Evolutionary conservation across 2,329 filamentous ascomycete species (phyloP), one percentile per base, ranked within the genome.

Genomic region (Colletotrichum cuscutae): DNA sequence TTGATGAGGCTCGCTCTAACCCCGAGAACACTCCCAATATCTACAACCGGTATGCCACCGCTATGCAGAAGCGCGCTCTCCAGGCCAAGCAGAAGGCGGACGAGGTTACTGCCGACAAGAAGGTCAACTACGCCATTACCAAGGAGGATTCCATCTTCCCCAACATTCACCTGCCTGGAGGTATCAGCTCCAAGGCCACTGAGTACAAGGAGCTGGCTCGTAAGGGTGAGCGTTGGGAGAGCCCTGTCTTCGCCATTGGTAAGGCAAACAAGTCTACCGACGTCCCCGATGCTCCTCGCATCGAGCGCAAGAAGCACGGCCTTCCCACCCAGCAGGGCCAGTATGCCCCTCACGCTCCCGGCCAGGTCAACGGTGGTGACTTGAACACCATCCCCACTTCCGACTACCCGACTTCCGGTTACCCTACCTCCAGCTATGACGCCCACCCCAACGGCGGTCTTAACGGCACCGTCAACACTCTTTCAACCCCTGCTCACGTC

Each of bases 151-250:
- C 94, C 76, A 94, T 90, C 76, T 98, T 99, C 92, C 93, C 94
- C 79, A 87, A 96, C 80, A 92, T 99, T 80, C 89, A 92, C 70
- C 88, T 99, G 6, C 95, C 95, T 30, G 94, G 94, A 37, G 95
- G 95, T 68, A 96, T 98, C 81, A 97, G 94, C 77, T 92, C 91
- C 85, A 98, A 98, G 90, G 95, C 96, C 11, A 97, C 94, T 28
- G 95, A 98, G 83, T 98, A 97, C 89, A 94, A 91, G 85, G 91
- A 98, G 26, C 88, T 98, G 71, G 94, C 96, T 9, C 87, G 87
- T 76, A 95, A 97, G 90, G 97, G 97, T 65, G 94, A 98, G 68
- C 92, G 91, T 82, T 99, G 97, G 97, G 93, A 98, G 87, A 97
- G 94, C 74, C 95, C 96, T 11, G 91, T 99, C 79, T 99, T 99